Base-by-base conservation (phyloP, 371 early-diverging fungal genomes). In the Chytridiales sp. region DNA sequence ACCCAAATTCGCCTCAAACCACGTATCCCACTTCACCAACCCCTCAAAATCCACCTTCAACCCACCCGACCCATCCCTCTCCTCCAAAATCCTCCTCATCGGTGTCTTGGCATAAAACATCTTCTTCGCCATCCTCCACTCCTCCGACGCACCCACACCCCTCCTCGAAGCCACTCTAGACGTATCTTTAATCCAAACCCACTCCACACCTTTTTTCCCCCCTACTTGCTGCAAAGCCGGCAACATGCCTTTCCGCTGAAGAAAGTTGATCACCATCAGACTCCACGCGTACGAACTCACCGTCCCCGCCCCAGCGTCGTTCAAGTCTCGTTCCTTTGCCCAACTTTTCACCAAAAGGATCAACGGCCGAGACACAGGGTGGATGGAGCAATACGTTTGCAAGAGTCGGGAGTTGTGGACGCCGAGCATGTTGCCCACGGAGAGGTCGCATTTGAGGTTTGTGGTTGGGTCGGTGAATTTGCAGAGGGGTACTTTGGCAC, bases 281-380 rank as follows among this genome's bases (percentile, higher is more conserved):
- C 68, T 47, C 27, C 66, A 66, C 13, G 68, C 69, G 39, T 75
- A 75, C 5, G 72, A 72, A 21, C 62, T 64, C 3, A 75, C 47
- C 3, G 75, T 69, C 8, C 69, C 70, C 66, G 29, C 66, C 3
- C 72, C 32, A 6, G 76, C 51, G 61, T 89, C 87, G 50, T 87
- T 87, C 22, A 95, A 67, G 17, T 78, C 73, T 19, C 93, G 75
- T 47, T 73, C 76, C 56, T 79, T 82, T 11, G 91, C 85, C 92
- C 92, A 95, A 47, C 85, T 68, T 62, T 93, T 95, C 47, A 95
- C 74, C 22, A 87, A 70, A 81, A 90, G 80, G 30, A 87, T 75
- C 40, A 95, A 70, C 0, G 85, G 87, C 21, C 86, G 74, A 5
- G 92, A 88, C 17, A 93, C 81, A 3, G 84, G 82, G 67, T 94